A percentile compares a stretch with the other conserved stretches of the same genome.
Conservation (phyloP, 352 stramenopile species). For the Phytophthora foliorum region DNA sequence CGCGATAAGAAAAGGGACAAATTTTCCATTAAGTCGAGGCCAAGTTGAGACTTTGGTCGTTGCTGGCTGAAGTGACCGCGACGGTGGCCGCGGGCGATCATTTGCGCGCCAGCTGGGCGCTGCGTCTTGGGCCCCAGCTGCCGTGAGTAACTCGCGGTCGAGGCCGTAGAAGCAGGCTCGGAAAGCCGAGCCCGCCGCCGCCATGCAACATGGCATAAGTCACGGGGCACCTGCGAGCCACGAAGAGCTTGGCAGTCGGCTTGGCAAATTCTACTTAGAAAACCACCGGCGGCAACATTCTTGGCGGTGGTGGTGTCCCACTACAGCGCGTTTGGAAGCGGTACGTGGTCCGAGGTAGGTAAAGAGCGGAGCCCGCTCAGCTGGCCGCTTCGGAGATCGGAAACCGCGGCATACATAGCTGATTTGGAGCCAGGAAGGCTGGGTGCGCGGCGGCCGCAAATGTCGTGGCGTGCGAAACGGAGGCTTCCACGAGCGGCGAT, state of each 20-base stretch:
- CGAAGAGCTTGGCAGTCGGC: background rate
- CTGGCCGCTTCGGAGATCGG: conserved; percentile 26
- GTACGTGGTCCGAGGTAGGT: conserved; percentile 36
- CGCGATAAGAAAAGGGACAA: conserved; percentile 21
- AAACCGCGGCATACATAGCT: conserved; percentile 32
- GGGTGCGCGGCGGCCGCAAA: conserved; percentile 34
- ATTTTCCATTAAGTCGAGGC: conserved; percentile 9
- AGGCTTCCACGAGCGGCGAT: conserved; percentile 26
- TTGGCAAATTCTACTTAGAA: too few species aligned
- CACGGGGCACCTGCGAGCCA: conserved; percentile 8
- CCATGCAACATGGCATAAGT: conserved; percentile 6
- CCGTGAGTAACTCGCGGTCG: conserved; percentile 40
- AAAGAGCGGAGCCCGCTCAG: conserved; percentile 35
- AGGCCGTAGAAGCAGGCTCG: conserved; percentile 21
- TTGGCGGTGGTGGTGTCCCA: conserved; percentile 23
- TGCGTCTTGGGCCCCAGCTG: conserved; percentile 25
- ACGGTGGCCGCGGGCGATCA: conserved; percentile 18
- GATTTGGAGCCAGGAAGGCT: conserved; percentile 40
- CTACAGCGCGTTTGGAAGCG: conserved; percentile 24
- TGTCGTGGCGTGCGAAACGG: conserved; percentile 44
- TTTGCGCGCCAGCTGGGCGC: conserved; percentile 30
- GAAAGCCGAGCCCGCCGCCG: background rate
- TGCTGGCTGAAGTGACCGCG: background rate
- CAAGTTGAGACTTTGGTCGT: background rate
- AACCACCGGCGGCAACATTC: conserved; percentile 1